A percentile compares a stretch with the other conserved stretches of the same genome.
Conservation (phyloP, 1,284 basidiomycete genomes). For the Caloboletus firmus region DNA sequence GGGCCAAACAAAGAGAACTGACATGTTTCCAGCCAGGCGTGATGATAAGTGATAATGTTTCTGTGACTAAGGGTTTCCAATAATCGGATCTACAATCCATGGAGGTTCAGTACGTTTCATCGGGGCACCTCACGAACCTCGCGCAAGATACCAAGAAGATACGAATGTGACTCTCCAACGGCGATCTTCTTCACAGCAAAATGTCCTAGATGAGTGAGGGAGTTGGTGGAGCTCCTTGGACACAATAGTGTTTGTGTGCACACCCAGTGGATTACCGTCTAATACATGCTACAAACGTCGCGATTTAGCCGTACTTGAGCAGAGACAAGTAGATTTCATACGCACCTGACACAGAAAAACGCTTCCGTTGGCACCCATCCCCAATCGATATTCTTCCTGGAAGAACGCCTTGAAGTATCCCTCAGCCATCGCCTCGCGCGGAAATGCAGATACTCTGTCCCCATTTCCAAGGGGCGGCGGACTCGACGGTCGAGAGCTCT, state of each 20-base stretch:
- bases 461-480: slow-evolving; percentile 39
- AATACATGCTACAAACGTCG: slow-evolving; percentile 62
- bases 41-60: slow-evolving; percentile 93
- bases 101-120: background rate
- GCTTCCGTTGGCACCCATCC: slow-evolving; percentile 90
- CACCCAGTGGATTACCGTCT: slow-evolving; percentile 75
- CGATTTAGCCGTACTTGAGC: slow-evolving; percentile 2
- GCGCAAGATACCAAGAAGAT: slow-evolving; percentile 77
- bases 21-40: slow-evolving; percentile 87
- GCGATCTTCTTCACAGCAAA: slow-evolving; percentile 97
- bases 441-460: slow-evolving; percentile 44
- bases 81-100: slow-evolving; percentile 59
- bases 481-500: slow-evolving; percentile 56
- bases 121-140: slow-evolving; percentile 51
- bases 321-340: slow-evolving; percentile 2
- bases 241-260: slow-evolving; percentile 1
- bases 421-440: slow-evolving; percentile 70
- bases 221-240: slow-evolving; percentile 2
- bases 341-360: slow-evolving; percentile 84
- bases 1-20: slow-evolving; percentile 87
- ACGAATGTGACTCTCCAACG: slow-evolving; percentile 83
- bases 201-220: slow-evolving; percentile 48
- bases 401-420: slow-evolving; percentile 88
- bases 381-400: slow-evolving; percentile 80
- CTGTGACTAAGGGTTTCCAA: slow-evolving; percentile 86